Percentiles rank a stretch among this genome's conserved stretches.
Evolutionary conservation across 495 filamentous ascomycete species (phyloP).

Genomic region (Penicillium parvum): DNA sequence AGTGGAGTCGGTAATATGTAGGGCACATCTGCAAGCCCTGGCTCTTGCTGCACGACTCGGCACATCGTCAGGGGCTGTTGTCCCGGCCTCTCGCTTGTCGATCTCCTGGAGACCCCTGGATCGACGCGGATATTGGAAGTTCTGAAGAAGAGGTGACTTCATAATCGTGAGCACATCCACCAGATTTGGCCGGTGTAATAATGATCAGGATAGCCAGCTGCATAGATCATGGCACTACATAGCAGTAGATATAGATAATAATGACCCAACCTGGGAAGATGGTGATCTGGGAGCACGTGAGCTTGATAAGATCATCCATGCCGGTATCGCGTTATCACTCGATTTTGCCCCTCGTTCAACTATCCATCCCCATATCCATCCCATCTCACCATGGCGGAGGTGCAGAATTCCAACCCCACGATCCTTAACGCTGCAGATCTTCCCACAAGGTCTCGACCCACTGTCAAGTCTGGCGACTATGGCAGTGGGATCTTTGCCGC

Average conservation of each 20-base stretch:
- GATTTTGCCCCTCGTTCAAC: slow-evolving; percentile 7
- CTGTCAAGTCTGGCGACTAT: slow-evolving; percentile 39
- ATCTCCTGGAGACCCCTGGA: slow-evolving; percentile 3
- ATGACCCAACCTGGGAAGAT: no score
- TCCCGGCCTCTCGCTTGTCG: slow-evolving; percentile 7
- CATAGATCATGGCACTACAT: no score
- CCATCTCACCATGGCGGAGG: slow-evolving; percentile 35
- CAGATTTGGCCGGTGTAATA: no score
- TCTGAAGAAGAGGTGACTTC: no score
- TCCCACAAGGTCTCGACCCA: slow-evolving; percentile 65
- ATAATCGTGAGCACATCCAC: no score
- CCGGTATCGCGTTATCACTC: no score
- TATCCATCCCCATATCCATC: not conserved
- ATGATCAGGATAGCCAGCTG: no score
- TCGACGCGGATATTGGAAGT: not conserved
- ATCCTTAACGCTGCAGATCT: slow-evolving; percentile 88
- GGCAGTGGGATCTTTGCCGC: slow-evolving; percentile 38
- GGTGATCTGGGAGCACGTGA: slow-evolving; percentile 11
- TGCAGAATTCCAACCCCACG: slow-evolving; percentile 92
- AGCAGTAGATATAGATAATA: no score
- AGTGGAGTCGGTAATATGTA: slow-evolving; percentile 1
- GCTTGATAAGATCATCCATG: not conserved
- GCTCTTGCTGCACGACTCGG: not conserved
- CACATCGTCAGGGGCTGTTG: not conserved
- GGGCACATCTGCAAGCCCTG: not conserved